Evolutionary conservation across 2,329 filamentous ascomycete genomes (phyloP).

Genomic region (Cercospora citrullina): DNA sequence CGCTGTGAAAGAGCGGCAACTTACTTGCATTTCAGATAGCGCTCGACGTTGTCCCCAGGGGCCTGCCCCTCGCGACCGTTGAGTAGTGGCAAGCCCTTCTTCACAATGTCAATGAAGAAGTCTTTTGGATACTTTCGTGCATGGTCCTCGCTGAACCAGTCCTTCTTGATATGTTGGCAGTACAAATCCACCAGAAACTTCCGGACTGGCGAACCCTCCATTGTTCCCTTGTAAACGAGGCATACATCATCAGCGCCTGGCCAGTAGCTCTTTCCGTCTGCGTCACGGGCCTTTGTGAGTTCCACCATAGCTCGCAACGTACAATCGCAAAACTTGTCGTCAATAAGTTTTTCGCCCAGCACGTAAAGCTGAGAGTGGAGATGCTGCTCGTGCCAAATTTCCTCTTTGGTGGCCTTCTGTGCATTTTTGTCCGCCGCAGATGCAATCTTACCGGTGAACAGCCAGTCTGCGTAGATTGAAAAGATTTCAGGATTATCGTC

Average conservation of each 20-base stretch:
- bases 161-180: not conserved
- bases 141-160: not conserved
- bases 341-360: constrained; percentile 8
- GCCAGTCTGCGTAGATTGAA: not conserved
- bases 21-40: not conserved
- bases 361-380: not conserved
- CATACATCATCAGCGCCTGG: too few species aligned
- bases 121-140: not conserved
- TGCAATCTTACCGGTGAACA: not conserved
- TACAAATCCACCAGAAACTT: constrained; percentile 1
- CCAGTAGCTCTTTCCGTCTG: too few species aligned
- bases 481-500: not conserved
- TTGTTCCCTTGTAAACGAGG: not conserved
- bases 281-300: too few species aligned
- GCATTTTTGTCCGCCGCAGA: too few species aligned
- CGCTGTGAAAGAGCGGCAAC: not conserved
- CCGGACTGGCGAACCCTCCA: not conserved
- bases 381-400: too few species aligned
- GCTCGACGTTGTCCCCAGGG: not conserved
- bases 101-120: not conserved
- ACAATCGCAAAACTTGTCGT: constrained; percentile 6
- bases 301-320: not conserved
- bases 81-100: too few species aligned
- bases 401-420: too few species aligned
- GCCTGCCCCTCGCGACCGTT: too few species aligned